A percentile compares a stretch with the other conserved stretches of the same genome.
phyloP scores from a whole-genome alignment of 768 basidiomycete genomes.

The Calocera cornea region DNA sequence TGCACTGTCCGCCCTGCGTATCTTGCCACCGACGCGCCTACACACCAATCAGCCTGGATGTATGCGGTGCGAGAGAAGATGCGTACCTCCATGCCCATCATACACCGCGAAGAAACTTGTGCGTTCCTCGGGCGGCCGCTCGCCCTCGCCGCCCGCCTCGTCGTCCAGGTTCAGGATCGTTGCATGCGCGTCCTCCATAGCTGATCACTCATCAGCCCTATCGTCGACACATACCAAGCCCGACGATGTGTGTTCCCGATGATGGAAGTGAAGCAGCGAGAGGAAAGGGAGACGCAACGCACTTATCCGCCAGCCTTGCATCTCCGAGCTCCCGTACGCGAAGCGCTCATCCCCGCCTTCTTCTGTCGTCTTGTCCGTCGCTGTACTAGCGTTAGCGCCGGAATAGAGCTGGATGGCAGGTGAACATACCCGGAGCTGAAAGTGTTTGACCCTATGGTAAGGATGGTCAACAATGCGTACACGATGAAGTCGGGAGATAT shows the following conservation, averaged over 20 bases:
- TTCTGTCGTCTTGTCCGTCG: slow-evolving; percentile 68
- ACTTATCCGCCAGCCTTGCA: slow-evolving; percentile 99
- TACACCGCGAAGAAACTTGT: slow-evolving; percentile 86
- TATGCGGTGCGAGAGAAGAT: too few species aligned
- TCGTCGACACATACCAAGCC: too few species aligned
- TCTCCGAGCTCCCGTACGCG: slow-evolving; percentile 73
- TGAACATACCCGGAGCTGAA: slow-evolving; percentile 45
- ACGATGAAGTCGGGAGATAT: neutral
- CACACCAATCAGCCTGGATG: slow-evolving; percentile 8
- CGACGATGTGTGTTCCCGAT: too few species aligned
- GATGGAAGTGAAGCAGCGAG: neutral
- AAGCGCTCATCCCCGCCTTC: slow-evolving; percentile 56
- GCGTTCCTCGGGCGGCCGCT: slow-evolving; percentile 26
- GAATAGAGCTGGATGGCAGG: neutral
- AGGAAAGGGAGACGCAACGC: slow-evolving; percentile 28
- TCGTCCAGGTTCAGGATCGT: slow-evolving; percentile 56
- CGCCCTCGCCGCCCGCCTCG: slow-evolving; percentile 27
- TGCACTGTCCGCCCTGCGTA: slow-evolving; percentile 80
- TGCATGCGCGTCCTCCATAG: slow-evolving; percentile 53
- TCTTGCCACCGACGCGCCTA: slow-evolving; percentile 72
- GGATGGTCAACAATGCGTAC: neutral
- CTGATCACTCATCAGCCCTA: too few species aligned
- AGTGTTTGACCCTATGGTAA: slow-evolving; percentile 65
- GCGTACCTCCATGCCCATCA: slow-evolving; percentile 90
- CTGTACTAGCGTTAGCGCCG: slow-evolving; percentile 29